These are phyloP conservation scores for Moniliophthora roreri DNA, from an alignment of 1,284 basidiomycete genomes.

Conservation along the genomic window DNA sequence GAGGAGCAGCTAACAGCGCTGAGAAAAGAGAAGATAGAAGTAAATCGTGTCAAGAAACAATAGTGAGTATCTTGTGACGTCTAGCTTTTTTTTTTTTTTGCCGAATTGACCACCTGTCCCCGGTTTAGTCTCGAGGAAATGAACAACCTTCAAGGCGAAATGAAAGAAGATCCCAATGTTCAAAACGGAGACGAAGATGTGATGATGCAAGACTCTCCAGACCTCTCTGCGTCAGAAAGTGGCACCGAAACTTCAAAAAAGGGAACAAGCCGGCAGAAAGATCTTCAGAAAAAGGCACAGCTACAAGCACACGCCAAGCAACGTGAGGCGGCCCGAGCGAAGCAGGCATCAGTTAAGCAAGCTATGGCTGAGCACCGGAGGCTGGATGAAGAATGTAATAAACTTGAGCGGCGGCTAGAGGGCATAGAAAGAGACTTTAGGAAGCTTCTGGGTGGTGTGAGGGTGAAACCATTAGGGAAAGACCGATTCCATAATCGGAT, in stretches of 20 bases:
- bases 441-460: slow-evolving; percentile 77
- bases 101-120: slow-evolving; percentile 12
- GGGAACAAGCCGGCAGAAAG: slow-evolving; percentile 48
- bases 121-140: slow-evolving; percentile 69
- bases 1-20: slow-evolving; percentile 89
- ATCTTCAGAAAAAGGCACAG: slow-evolving; percentile 53
- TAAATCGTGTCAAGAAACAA: slow-evolving; percentile 85
- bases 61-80: slow-evolving; percentile 57
- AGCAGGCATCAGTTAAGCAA: slow-evolving; percentile 69
- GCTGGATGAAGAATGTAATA: slow-evolving; percentile 85
- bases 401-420: slow-evolving; percentile 77
- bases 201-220: slow-evolving; percentile 63
- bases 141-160: slow-evolving; percentile 58
- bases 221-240: slow-evolving; percentile 55
- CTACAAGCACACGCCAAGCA: slow-evolving; percentile 70
- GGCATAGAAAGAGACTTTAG: slow-evolving; percentile 93
- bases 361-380: slow-evolving; percentile 75
- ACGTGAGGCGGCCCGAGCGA: slow-evolving; percentile 72
- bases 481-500: slow-evolving; percentile 94
- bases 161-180: slow-evolving; percentile 44
- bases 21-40: slow-evolving; percentile 93
- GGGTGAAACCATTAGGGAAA: slow-evolving; percentile 85
- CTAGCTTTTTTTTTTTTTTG: slow-evolving; percentile 2
- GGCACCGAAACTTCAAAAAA: slow-evolving; percentile 48
- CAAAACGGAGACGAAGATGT: slow-evolving; percentile 50